A percentile compares a stretch with the other conserved stretches of the same genome.
Conservation (phyloP, 257 asterid genomes). For the Galeopsis tetrahit region DNA sequence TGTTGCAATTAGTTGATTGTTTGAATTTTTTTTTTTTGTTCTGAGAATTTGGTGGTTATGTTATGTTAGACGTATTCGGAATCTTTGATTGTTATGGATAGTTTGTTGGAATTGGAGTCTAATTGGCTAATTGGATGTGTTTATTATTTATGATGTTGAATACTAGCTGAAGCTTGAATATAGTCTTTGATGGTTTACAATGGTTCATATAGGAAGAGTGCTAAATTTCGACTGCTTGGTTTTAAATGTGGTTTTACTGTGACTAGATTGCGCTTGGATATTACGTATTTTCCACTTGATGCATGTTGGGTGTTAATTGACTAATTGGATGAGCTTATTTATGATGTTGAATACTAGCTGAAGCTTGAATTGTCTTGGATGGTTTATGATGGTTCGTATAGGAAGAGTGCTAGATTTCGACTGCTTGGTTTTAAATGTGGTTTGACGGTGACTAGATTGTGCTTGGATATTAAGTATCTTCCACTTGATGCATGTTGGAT, state of each 20-base stretch:
- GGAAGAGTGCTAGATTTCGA: not conserved
- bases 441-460: not conserved
- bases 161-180: not conserved
- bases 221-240: not conserved
- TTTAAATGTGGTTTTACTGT: not conserved
- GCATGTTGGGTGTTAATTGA: not conserved
- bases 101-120: not conserved
- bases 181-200: conserved; percentile 4
- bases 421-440: not conserved
- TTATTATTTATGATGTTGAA: not conserved
- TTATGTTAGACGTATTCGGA: not conserved
- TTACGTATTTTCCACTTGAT: not conserved
- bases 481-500: not conserved
- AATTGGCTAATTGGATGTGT: not conserved
- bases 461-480: not conserved
- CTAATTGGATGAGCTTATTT: too few relatives aligned
- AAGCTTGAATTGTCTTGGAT: conserved; percentile 4
- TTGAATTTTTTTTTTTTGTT: not conserved
- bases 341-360: not conserved
- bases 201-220: not conserved
- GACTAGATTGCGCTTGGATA: not conserved
- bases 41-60: not conserved
- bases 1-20: not conserved
- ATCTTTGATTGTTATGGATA: not conserved
- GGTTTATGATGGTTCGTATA: not conserved